Evolutionary conservation across 2,329 filamentous ascomycete species (phyloP).

Genomic region (Onygenales sp.): DNA sequence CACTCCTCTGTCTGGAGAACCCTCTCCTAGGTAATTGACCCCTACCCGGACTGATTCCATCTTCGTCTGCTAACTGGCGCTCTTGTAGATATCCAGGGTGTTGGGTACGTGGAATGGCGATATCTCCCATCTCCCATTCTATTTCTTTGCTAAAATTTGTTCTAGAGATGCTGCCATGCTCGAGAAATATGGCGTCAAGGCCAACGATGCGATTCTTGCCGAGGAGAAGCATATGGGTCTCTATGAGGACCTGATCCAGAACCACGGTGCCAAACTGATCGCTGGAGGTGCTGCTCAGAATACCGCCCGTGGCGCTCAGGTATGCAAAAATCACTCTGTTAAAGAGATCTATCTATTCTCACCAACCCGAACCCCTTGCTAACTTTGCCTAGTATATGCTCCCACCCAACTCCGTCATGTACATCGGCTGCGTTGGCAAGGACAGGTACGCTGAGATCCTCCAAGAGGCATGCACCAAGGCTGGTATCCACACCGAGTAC

Average conservation of each 20-base stretch:
- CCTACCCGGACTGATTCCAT: conserved; percentile 2
- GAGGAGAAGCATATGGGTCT: conserved; percentile 81
- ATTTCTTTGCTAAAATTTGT: conserved; percentile 15
- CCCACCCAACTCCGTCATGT: conserved; percentile 78
- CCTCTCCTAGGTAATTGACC: conserved; percentile 70
- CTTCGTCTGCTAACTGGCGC: conserved; percentile 13
- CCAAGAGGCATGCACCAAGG: conserved; percentile 73
- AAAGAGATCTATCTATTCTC: neutral
- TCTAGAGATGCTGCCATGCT: conserved; percentile 73
- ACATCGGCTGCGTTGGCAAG: conserved; percentile 85
- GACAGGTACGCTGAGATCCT: conserved; percentile 94
- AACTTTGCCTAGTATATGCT: conserved; percentile 63
- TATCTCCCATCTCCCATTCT: neutral
- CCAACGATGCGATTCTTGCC: conserved; percentile 95
- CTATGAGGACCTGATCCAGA: conserved; percentile 88
- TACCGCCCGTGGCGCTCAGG: conserved; percentile 84
- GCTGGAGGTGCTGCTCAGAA: conserved; percentile 96
- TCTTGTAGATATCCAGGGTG: conserved; percentile 73
- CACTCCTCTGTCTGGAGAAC: conserved; percentile 92
- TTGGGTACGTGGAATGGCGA: conserved; percentile 41
- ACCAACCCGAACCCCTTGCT: neutral
- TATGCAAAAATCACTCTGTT: conserved; percentile 20
- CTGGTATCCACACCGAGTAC: conserved; percentile 89
- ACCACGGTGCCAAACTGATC: conserved; percentile 87
- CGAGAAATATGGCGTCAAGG: conserved; percentile 85